Evolutionary conservation across 805 yeast genomes (phyloP).

Genomic region (Phaffomyces antillensis): DNA sequence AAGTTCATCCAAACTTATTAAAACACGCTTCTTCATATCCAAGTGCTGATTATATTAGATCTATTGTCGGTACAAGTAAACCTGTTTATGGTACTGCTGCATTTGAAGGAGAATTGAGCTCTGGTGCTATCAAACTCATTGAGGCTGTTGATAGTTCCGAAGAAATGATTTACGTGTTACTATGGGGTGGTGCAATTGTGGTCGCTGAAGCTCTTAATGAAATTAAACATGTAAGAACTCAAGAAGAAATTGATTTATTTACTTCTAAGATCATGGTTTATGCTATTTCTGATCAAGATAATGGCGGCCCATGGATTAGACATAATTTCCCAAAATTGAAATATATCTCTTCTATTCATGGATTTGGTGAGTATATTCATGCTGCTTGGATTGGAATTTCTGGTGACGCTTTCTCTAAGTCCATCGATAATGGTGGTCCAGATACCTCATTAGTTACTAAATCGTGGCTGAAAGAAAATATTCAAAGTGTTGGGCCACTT

Average conservation of each 20-base stretch:
- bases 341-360: constrained; percentile 24
- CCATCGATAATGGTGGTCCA: constrained; percentile 24
- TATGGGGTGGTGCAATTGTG: constrained; percentile 28
- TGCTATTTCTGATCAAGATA: constrained; percentile 28
- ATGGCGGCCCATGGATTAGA: constrained; percentile 28
- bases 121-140: constrained; percentile 23
- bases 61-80: constrained; percentile 20
- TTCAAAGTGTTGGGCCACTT: constrained; percentile 21
- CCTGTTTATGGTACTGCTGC: constrained; percentile 23
- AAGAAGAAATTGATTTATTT: constrained; percentile 12
- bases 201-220: constrained; percentile 27
- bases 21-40: constrained; percentile 25
- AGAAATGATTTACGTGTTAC: constrained; percentile 19
- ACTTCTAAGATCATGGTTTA: constrained; percentile 19
- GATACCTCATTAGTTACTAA: constrained; percentile 18
- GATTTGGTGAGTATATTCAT: constrained; percentile 24
- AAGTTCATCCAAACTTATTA: constrained; percentile 20
- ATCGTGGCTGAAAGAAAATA: constrained; percentile 21
- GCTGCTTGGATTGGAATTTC: constrained; percentile 28
- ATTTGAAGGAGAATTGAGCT: constrained; percentile 13
- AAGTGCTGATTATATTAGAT: constrained; percentile 20
- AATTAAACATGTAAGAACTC: constrained; percentile 14
- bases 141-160: constrained; percentile 18
- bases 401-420: constrained; percentile 19
- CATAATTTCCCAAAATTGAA: constrained; percentile 20